Evolutionary conservation across 23 red algal species (phyloP), one percentile per base, ranked within the genome.

Genomic region (Gracilaria domingensis): DNA sequence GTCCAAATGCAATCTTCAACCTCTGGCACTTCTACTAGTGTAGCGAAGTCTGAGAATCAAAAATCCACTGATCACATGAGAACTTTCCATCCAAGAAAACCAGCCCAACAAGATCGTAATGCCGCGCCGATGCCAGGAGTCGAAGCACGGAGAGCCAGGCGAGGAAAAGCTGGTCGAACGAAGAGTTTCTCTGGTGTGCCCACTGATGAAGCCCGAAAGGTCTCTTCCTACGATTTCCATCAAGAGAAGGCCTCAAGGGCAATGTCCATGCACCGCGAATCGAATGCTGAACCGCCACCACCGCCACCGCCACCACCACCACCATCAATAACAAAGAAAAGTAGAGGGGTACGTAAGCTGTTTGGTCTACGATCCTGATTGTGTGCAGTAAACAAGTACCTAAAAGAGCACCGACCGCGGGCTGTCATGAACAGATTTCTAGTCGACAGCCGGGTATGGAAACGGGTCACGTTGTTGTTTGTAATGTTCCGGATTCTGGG

Each of bases 251-350:
- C 28, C 12, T 87, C 84, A 17, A 73, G 84, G 25, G 69, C 84
- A 6, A 44, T 75, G 65, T 87, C 84, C 9, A 75, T 87, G 84
- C 84, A 87, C 30, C 84, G 84, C 9, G 84, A 87, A 71, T 87
- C 84, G 12, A 87, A 73, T 23, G 84, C 84, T 32, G 47, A 66
- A 71, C 84, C 84, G 35, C 84, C 84, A 56, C 26, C 14, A 7
- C 72, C 72, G 11, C 39, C 72, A n/a, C 39, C 72, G 55, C 84
- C 67, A 53, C 84, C 84, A 37, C 26, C 29, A n/a, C 72, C 72
- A 29, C 38, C 72, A 50, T 42, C 42, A 13, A 3, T 23, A 7
- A 28, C 72, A 50, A 77, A 77, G 72, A 77, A 77, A 16, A 77
- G 40, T 77, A 77, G 72, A 51, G 72, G 72, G n/a, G 72, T 77